Base-by-base conservation (phyloP, 768 basidiomycete species). In the Russula sp. region DNA sequence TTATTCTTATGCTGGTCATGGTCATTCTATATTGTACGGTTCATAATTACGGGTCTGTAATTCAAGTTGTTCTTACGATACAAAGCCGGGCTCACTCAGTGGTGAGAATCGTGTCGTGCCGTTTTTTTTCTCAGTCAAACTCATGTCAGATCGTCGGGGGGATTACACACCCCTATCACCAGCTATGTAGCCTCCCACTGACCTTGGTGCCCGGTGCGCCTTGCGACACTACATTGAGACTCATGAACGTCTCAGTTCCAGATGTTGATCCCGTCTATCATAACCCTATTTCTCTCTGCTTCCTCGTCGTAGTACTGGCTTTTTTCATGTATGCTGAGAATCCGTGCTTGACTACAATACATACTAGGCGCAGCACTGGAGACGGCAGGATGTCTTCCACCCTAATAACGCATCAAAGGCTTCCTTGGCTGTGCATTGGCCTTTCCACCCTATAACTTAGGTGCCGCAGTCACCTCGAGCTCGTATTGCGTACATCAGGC, bases 21-120 rank as follows among this genome's bases (percentile, higher is more conserved):
- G n/a, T n/a, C 9, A 13, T 38, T 58, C 16, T n/a, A 20, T n/a
- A 20, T n/a, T 63, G 28, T 63, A 61, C 32, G 42, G 18, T 46
- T 26, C 24, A 26, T 44, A 53, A 44, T 44, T 14, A 10, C 28
- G 24, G 40, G 59, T 44, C 40, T 42, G 30, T 54, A 44, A 16
- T 40, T 28, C 50, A 48, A 22, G 30, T 22, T 32, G 50, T 18
- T 20, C 44, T 3, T 13, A 18, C 14, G 11, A 26, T 11, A 51
- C 26, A 5, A 36, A 49, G 11, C 7, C 18, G 34, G 38, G 28
- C 16, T 26, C 8, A 49, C 16, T 26, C 8, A 49, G 22, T 34
- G 44, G 13, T 36, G 16, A 59, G 36, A 36, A 48, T 58, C 13
- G 11, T 32, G 30, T 32, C 28, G 38, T 52, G 18, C 24, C 11